Evolutionary conservation across 1,284 basidiomycete genomes (phyloP).

Genomic region (Ustanciosporium gigantosporum): DNA sequence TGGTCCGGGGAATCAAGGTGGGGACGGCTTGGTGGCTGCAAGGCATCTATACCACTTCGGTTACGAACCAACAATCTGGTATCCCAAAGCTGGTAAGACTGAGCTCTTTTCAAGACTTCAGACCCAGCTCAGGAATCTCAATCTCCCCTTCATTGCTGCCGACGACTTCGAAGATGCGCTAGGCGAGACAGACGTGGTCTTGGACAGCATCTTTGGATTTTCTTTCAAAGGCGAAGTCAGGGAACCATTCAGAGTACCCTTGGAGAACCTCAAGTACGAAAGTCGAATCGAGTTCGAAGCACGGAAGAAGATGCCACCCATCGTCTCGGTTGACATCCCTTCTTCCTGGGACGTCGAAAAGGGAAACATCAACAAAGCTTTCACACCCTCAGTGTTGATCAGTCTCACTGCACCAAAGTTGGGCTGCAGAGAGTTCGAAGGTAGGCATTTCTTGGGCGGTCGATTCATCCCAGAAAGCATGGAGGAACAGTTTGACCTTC

Average conservation of each 20-base stretch:
- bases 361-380: conserved; percentile 66
- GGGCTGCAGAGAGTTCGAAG: conserved; percentile 73
- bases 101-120: conserved; percentile 69
- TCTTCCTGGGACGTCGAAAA: conserved; percentile 91
- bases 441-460: conserved; percentile 89
- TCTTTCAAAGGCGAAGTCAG: conserved; percentile 81
- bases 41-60: conserved; percentile 71
- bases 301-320: conserved; percentile 44
- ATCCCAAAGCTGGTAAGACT: conserved; percentile 53
- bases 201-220: conserved; percentile 97
- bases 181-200: conserved; percentile 72
- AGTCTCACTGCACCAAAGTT: conserved; percentile 92
- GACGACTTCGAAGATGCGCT: conserved; percentile 67
- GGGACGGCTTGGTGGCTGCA: conserved; percentile 94
- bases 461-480: conserved; percentile 74
- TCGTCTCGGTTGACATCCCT: conserved; percentile 79
- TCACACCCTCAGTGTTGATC: conserved; percentile 78
- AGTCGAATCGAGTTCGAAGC: conserved; percentile 51
- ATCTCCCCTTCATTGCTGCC: conserved; percentile 67
- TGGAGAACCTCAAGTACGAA: conserved; percentile 68
- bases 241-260: conserved; percentile 78
- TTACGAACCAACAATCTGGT: conserved; percentile 53
- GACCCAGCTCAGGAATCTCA: conserved; percentile 83
- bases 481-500: conserved; percentile 40
- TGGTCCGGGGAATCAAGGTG: conserved; percentile 83